Percentiles rank a stretch among this genome's conserved stretches.
phyloP scores from a whole-genome alignment of 805 yeast species.

The Suhomyces kilbournensis region DNA sequence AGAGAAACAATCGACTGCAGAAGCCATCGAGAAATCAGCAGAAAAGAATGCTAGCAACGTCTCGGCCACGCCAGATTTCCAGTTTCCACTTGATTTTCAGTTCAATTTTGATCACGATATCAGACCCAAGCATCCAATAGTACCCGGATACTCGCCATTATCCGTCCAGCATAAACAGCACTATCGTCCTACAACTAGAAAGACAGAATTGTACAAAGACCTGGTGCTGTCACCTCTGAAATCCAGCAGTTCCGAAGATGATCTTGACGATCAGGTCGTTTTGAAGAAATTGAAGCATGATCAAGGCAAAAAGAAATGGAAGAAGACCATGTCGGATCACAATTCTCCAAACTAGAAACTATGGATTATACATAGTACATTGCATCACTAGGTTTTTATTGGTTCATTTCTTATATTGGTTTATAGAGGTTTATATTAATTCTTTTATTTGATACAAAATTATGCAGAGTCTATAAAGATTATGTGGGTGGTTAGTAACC shows the following conservation, averaged over 20 bases:
- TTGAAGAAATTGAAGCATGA: constrained; percentile 6
- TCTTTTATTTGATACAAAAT: background rate
- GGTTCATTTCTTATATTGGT: background rate
- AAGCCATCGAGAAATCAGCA: background rate
- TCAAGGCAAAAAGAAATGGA: constrained; percentile 6
- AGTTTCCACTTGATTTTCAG: constrained; percentile 27
- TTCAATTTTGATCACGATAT: constrained; percentile 30
- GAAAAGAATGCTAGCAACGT: background rate
- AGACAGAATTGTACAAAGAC: background rate
- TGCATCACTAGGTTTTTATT: background rate
- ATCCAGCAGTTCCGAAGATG: constrained; percentile 6
- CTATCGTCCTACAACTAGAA: background rate
- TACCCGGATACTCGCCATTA: constrained; percentile 36
- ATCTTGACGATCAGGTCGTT: constrained; percentile 4
- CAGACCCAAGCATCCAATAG: constrained; percentile 26
- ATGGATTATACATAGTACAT: background rate
- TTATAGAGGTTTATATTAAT: background rate
- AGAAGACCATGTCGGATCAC: constrained; percentile 3
- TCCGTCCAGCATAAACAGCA: constrained; percentile 29
- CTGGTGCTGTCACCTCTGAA: constrained; percentile 8
- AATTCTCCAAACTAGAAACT: background rate
- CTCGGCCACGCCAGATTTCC: background rate
- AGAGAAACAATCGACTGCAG: background rate
- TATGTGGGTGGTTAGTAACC: constrained; percentile 26
- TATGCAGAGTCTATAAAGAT: background rate